Base-by-base conservation (phyloP, 2,329 filamentous ascomycete genomes). In the Scopulariopsis brevicaulis region DNA sequence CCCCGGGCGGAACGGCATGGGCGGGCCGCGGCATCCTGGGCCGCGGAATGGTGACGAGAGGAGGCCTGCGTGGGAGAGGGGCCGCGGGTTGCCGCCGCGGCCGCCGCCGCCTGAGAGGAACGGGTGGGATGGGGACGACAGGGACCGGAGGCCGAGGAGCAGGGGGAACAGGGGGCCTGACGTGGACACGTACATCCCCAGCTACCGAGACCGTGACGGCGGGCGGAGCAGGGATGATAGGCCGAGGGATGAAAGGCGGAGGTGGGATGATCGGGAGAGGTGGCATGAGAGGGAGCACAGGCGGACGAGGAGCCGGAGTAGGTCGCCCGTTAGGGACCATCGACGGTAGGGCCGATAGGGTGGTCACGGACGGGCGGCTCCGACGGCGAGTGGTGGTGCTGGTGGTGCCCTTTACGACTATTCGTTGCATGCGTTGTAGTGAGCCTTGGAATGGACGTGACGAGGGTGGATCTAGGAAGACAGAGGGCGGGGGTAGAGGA, bases 31-130 rank as follows among this genome's bases (percentile, higher is more conserved):
- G 32, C 76, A 76, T 57, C 72, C 40, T 57, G 6, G 70, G 70
- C 48, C 66, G 66, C 37, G 57, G 20, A 58, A 55, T 60, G 73
- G 65, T 22, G 74, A 77, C 18, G 74, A 76, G 18, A 73, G 78
- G 18, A 70, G 79, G 55, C 80, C 79, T 6, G 79, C 77, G 2
- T 83, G 80, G 81, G 74, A 77, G 53, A 70, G 79, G 57, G 56
- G 51, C n/a, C 73, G 76, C 24, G 76, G 74, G 11, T 66, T 80
- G 14, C 77, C 77, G 3, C 77, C 77, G 4, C 71, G 78, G 11
- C 80, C 78, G 2, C 77, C 79, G 2, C 74, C 75, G n/a, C 71
- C 74, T 8, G 71, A 74, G 60, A 66, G 70, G 62, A 70, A 68
- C 54, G 72, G 71, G 25, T 69, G 67, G 64, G 70, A 73, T 34